phyloP scores from a whole-genome alignment of 2,329 filamentous ascomycete species.

The Exserohilum turcica region DNA sequence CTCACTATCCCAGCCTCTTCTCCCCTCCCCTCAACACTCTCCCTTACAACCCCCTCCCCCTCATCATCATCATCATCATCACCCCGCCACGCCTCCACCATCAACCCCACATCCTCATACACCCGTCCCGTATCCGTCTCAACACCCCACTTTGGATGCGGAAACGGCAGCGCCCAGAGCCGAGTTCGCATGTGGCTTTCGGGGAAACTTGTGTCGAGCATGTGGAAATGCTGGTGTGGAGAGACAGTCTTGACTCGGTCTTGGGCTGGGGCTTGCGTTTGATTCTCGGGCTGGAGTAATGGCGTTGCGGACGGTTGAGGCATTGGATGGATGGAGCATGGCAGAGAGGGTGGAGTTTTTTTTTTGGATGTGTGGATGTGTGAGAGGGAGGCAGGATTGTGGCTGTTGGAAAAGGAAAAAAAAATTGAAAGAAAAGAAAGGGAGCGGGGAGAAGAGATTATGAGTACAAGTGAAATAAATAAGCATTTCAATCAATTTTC shows the following conservation, averaged over 20 bases:
- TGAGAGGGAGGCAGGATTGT: neutral
- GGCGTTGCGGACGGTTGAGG: neutral
- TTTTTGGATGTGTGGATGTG: too few species aligned
- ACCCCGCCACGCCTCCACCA: conserved; percentile 17
- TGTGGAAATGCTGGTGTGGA: neutral
- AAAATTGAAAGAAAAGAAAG: neutral
- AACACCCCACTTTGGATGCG: conserved; percentile 22
- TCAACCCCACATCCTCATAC: conserved; percentile 12
- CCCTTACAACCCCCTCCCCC: conserved; percentile 6
- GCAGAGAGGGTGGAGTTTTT: too few species aligned
- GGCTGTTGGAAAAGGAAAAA: neutral
- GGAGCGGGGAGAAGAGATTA: too few species aligned
- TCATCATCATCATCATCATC: too few species aligned
- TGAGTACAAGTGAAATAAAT: too few species aligned
- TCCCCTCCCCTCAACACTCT: conserved; percentile 12
- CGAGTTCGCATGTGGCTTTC: conserved; percentile 21
- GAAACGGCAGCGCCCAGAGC: conserved; percentile 10
- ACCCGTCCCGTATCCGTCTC: conserved; percentile 3
- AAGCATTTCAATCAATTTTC: too few species aligned
- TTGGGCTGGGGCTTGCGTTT: neutral
- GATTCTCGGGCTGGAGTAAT: neutral
- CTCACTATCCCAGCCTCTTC: neutral
- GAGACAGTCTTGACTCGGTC: too few species aligned
- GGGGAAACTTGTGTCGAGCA: conserved; percentile 13
- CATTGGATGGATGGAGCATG: too few species aligned